These are phyloP conservation scores for Magnolia sinica DNA, from an alignment of 164 flowering plant species.

Conservation along the genomic window DNA sequence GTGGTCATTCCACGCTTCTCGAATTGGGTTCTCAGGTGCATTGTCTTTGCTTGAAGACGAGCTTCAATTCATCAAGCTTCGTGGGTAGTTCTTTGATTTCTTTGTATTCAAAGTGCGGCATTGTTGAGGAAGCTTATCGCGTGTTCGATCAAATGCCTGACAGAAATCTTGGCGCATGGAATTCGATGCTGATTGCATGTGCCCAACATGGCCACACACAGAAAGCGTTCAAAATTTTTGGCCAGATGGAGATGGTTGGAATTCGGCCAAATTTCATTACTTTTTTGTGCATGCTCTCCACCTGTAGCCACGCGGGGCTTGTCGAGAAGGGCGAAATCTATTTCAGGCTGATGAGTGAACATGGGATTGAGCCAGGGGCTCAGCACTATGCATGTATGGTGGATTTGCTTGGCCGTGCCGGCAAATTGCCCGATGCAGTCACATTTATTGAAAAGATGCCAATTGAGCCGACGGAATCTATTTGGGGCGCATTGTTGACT, in stretches of 20 bases:
- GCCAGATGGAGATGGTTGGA: slow-evolving; percentile 47
- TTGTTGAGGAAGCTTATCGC: slow-evolving; percentile 52
- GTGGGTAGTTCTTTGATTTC: slow-evolving; percentile 81
- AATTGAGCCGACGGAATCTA: slow-evolving; percentile 66
- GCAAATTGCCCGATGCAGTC: slow-evolving; percentile 66
- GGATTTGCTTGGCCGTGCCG: slow-evolving; percentile 83
- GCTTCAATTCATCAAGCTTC: slow-evolving; percentile 56
- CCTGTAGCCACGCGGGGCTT: slow-evolving; percentile 88
- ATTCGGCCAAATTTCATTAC: slow-evolving; percentile 80
- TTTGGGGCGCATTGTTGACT: slow-evolving; percentile 88
- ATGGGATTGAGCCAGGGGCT: slow-evolving; percentile 66
- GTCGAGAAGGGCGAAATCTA: slow-evolving; percentile 63
- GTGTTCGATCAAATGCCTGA: slow-evolving; percentile 48
- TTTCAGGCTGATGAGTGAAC: slow-evolving; percentile 59
- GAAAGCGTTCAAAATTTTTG: slow-evolving; percentile 47
- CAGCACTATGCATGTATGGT: slow-evolving; percentile 83
- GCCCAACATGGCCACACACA: slow-evolving; percentile 77
- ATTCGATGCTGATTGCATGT: slow-evolving; percentile 76
- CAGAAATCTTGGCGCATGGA: slow-evolving; percentile 90
- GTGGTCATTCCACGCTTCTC: slow-evolving; percentile 59
- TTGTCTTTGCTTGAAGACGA: slow-evolving; percentile 60
- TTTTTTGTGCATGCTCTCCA: slow-evolving; percentile 68
- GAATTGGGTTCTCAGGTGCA: slow-evolving; percentile 80
- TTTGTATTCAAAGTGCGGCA: slow-evolving; percentile 77
- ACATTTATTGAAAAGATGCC: slow-evolving; percentile 64